Evolutionary conservation across 495 filamentous ascomycete species (phyloP).

Genomic region (Aspergillus hancockii): DNA sequence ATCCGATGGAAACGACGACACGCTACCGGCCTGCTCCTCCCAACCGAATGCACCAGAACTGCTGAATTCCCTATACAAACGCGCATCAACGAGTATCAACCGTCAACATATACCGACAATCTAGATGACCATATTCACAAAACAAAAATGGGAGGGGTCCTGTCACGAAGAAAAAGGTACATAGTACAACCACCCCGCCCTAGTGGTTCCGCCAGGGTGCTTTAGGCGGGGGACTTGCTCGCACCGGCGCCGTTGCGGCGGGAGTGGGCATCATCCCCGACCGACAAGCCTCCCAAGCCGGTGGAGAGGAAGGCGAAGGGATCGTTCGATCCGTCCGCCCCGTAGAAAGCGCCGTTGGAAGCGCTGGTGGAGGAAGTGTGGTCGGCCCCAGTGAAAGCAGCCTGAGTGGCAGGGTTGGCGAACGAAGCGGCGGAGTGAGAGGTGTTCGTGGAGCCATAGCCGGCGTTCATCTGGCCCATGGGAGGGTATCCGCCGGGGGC

Average conservation of each 20-base stretch:
- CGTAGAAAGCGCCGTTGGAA: conserved; percentile 58
- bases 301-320: conserved; percentile 89
- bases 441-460: conserved; percentile 62
- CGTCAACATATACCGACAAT: conserved; percentile 63
- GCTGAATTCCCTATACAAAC: conserved; percentile 53
- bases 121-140: conserved; percentile 45
- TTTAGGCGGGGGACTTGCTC: conserved; percentile 53
- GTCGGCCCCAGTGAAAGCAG: conserved; percentile 84
- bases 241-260: conserved; percentile 69
- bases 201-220: conserved; percentile 17
- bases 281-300: conserved; percentile 76
- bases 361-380: conserved; percentile 60
- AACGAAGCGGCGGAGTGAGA: conserved; percentile 86
- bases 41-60: conserved; percentile 53
- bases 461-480: conserved; percentile 70
- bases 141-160: conserved; percentile 14
- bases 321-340: conserved; percentile 65
- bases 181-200: conserved; percentile 11
- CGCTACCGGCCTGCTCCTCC: conserved; percentile 53
- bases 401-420: conserved; percentile 89
- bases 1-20: conserved; percentile 39
- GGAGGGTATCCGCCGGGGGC: conserved; percentile 78
- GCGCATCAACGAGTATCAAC: conserved; percentile 61
- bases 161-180: conserved; percentile 13
- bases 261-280: conserved; percentile 74